Base-by-base conservation (phyloP, 768 basidiomycete species). In the Serpula lacrymans region DNA sequence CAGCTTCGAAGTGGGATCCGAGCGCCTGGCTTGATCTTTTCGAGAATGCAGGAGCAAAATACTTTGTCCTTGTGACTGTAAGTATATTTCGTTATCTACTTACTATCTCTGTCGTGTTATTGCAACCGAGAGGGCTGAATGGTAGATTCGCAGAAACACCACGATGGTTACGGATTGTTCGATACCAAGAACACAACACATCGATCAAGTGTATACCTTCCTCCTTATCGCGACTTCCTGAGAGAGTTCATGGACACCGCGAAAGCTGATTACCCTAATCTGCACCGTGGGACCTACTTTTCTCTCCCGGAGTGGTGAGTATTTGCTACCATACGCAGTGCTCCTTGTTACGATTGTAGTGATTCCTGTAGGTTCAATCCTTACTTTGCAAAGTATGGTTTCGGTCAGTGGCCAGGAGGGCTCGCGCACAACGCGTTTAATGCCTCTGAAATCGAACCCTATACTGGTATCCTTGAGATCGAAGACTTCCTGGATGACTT, bases 221-320 rank as follows among this genome's bases (percentile, higher is more conserved):
- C 71, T 1, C 78, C 78, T 0, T 60, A 72, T 46, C 69, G 74
- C 6, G 74, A 81, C 51, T 66, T 80, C 25, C 45, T 80, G 11
- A 54, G 61, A 18, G 77, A 79, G 39, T 59, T 81, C 12, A 60
- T 80, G 50, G 58, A 65, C 11, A 67, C 71, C 4, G 73, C 78
- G 6, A 75, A 70, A 49, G 37, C 48, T 1, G 70, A 77, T 44
- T 72, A 73, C 39, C 77, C 77, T 0, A 45, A 71, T 17, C 47
- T 80, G 18, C 71, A 75, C 16, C 65, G 72, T n/a, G 80, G 78
- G 8, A 77, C 78, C 0, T 80, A 79, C 43, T 77, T 72, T 57
- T 75, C 74, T 4, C 57, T 80, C 33, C 75, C 77, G 1, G 77
- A 80, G 47, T 80, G 74, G 77, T 61, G 21, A 12, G 63, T 42